These are phyloP conservation scores for Simplicillium aogashimaense DNA, from an alignment of 2,329 filamentous ascomycete species.

Conservation along the genomic window DNA sequence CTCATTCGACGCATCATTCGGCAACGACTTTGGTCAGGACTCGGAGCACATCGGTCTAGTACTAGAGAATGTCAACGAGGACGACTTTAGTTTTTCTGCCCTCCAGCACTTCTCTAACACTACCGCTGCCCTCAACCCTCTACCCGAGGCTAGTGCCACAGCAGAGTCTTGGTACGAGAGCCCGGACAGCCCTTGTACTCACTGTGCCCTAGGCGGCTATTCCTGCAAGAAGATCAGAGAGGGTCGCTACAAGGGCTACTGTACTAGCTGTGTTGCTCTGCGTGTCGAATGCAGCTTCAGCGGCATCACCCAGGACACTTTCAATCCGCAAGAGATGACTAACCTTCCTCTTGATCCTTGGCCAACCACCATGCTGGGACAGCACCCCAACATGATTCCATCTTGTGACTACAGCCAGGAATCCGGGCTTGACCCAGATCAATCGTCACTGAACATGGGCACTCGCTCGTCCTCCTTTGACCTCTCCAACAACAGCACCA, in stretches of 20 bases:
- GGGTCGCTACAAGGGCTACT: conserved; percentile 50
- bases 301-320: conserved; percentile 19
- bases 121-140: conserved; percentile 21
- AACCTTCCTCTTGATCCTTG: conserved; percentile 36
- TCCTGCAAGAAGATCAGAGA: conserved; percentile 52
- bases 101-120: conserved; percentile 44
- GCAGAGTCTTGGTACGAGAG: conserved; percentile 19
- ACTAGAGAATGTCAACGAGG: conserved; percentile 44
- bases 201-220: conserved; percentile 42
- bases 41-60: conserved; percentile 38
- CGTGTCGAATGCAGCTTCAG: conserved; percentile 49
- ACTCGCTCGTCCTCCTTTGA: background rate
- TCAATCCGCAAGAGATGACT: conserved; percentile 18
- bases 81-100: conserved; percentile 50
- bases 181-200: conserved; percentile 36
- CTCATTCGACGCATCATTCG: conserved; percentile 21
- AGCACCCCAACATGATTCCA: conserved; percentile 26
- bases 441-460: background rate
- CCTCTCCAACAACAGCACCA: conserved; percentile 10
- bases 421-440: background rate
- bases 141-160: conserved; percentile 14
- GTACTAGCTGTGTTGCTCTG: conserved; percentile 52
- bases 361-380: conserved; percentile 26
- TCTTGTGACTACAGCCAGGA: background rate
- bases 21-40: conserved; percentile 17